These are phyloP conservation scores for Ophiocordyceps robertsii DNA, from an alignment of 2,329 filamentous ascomycete genomes.

Conservation along the genomic window DNA sequence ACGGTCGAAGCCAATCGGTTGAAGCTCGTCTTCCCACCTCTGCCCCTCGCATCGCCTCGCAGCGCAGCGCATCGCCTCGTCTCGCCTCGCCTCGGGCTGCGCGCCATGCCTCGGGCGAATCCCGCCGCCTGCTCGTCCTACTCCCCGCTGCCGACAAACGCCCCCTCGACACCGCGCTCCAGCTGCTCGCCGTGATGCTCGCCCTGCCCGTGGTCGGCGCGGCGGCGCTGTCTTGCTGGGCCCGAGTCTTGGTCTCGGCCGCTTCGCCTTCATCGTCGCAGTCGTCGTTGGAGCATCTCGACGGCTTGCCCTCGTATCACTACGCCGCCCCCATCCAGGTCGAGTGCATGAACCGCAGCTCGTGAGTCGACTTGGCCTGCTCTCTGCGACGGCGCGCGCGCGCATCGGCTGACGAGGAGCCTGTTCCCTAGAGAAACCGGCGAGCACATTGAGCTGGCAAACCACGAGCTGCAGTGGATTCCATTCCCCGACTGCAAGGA, in stretches of 20 bases:
- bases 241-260: no score
- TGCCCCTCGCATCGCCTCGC: no score
- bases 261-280: constrained; percentile 3
- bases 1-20: no score
- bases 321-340: constrained; percentile 56
- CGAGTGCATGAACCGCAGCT: constrained; percentile 61
- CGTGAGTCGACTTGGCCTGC: constrained; percentile 30
- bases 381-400: no score
- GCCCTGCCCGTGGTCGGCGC: constrained; percentile 15
- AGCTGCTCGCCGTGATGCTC: background rate
- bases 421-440: constrained; percentile 55
- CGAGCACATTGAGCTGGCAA: constrained; percentile 72
- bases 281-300: constrained; percentile 10
- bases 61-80: no score
- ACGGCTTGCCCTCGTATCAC: constrained; percentile 45
- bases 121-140: no score
- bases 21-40: no score
- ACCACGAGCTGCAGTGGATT: constrained; percentile 79
- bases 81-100: no score
- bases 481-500: constrained; percentile 88
- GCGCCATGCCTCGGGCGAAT: no score
- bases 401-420: background rate
- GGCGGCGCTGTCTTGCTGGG: background rate
- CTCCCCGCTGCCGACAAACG: background rate
- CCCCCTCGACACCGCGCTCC: background rate